A percentile compares a stretch with the other conserved stretches of the same genome.
These are phyloP conservation scores for Verticillium zaregamsianum DNA, from an alignment of 2,329 filamentous ascomycete genomes.

Conservation along the genomic window DNA sequence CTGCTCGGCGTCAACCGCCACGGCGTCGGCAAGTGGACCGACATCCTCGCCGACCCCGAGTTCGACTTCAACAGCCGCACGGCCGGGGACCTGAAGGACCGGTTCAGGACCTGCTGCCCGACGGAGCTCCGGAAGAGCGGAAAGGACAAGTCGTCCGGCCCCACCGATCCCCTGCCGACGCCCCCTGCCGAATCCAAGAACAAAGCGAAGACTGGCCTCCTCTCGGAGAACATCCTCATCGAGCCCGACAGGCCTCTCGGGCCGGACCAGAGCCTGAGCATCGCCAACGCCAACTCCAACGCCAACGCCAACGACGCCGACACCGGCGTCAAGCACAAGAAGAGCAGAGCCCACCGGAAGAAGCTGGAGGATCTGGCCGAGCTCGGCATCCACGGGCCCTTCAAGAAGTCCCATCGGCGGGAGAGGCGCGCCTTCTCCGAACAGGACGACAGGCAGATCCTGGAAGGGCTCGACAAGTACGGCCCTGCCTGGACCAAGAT, in stretches of 20 bases:
- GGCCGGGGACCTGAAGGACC: constrained; percentile 61
- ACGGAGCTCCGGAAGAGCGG: constrained; percentile 44
- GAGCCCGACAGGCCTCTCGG: constrained; percentile 31
- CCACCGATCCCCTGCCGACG: constrained; percentile 20
- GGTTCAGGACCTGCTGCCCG: constrained; percentile 63
- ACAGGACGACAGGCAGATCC: constrained; percentile 58
- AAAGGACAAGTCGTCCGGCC: constrained; percentile 21
- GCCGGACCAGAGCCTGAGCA: neutral
- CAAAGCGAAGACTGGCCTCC: constrained; percentile 43
- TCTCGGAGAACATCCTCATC: constrained; percentile 54
- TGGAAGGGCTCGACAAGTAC: constrained; percentile 55
- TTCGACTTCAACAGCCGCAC: constrained; percentile 59
- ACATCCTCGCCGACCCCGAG: constrained; percentile 56
- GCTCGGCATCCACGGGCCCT: constrained; percentile 58
- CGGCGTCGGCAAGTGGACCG: constrained; percentile 63
- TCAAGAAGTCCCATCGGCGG: constrained; percentile 57
- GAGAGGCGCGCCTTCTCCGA: constrained; percentile 58
- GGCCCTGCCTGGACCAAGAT: constrained; percentile 64
- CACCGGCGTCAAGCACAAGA: constrained; percentile 37
- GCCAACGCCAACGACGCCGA: constrained; percentile 20
- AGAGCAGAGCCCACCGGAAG: constrained; percentile 50
- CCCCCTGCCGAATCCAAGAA: constrained; percentile 20
- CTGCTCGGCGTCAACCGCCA: constrained; percentile 58
- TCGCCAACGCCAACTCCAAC: neutral
- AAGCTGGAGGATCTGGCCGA: constrained; percentile 51